These are phyloP conservation scores for Triglochin maritima DNA, from an alignment of 106 monocot genomes.

Conservation along the genomic window DNA sequence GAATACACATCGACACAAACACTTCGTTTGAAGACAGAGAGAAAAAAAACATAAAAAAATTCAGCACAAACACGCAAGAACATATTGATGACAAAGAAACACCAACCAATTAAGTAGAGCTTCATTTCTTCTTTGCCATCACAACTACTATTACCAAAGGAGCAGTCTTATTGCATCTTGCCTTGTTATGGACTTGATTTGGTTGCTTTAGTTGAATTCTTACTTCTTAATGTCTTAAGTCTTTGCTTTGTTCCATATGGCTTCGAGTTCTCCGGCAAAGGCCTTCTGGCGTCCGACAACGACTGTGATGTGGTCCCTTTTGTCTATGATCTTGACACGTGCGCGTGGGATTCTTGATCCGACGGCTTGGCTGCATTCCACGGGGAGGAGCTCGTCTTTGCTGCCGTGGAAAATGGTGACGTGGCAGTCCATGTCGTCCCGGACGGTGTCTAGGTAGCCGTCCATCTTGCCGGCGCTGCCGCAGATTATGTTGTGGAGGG, in stretches of 20 bases:
- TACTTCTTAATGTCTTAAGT: not conserved
- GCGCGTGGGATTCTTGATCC: constrained; percentile 42
- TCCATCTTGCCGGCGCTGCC: constrained; percentile 59
- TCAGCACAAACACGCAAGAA: too few species aligned
- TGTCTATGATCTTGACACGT: constrained; percentile 38
- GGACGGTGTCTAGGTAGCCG: constrained; percentile 36
- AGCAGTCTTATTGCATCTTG: not conserved
- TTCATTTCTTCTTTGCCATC: not conserved
- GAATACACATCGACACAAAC: too few species aligned
- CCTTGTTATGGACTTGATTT: not conserved
- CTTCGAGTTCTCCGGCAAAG: constrained; percentile 53
- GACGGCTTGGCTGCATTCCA: constrained; percentile 56
- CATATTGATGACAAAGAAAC: too few species aligned
- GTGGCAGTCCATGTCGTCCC: constrained; percentile 42
- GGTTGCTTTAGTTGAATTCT: not conserved
- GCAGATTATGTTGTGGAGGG: constrained; percentile 75
- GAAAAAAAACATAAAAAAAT: too few species aligned
- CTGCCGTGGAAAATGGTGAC: constrained; percentile 57
- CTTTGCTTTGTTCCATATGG: constrained; percentile 38
- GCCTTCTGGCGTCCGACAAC: constrained; percentile 55
- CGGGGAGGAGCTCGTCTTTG: constrained; percentile 53
- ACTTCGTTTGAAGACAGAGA: too few species aligned
- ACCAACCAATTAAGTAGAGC: not conserved
- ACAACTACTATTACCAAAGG: not conserved
- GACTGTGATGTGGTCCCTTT: constrained; percentile 56